Percentiles rank a stretch among this genome's conserved stretches.
phyloP scores from a whole-genome alignment of 345 rosid species.

The Acer yangbiense region DNA sequence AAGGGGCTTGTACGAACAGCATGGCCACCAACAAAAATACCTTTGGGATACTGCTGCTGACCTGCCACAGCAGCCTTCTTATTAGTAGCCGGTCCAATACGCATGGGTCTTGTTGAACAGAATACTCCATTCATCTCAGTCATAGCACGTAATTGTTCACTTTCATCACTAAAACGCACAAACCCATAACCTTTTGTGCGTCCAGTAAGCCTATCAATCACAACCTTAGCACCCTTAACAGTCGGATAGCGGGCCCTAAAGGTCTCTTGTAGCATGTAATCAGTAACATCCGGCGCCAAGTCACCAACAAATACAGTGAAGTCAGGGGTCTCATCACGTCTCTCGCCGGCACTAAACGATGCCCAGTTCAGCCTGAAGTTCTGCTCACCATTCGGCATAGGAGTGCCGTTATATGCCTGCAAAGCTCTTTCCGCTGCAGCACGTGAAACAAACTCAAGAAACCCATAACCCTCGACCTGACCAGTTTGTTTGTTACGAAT shows the following conservation, averaged over 20 bases:
- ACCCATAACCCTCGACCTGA: constrained; percentile 64
- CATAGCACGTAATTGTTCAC: constrained; percentile 85
- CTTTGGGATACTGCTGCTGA: constrained; percentile 69
- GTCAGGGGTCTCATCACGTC: constrained; percentile 78
- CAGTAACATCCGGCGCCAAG: constrained; percentile 91
- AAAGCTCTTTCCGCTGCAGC: constrained; percentile 80
- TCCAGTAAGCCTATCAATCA: constrained; percentile 83
- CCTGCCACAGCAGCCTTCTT: constrained; percentile 58
- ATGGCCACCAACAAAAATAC: constrained; percentile 32
- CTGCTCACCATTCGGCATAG: constrained; percentile 75
- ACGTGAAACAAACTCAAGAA: constrained; percentile 7
- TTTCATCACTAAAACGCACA: constrained; percentile 82
- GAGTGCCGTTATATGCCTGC: constrained; percentile 67
- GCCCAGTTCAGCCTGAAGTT: constrained; percentile 92
- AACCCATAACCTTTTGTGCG: constrained; percentile 93
- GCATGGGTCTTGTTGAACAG: constrained; percentile 93
- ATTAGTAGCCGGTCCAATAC: constrained; percentile 78
- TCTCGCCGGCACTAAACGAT: constrained; percentile 70
- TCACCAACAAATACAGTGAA: constrained; percentile 89
- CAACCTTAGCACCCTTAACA: constrained; percentile 87
- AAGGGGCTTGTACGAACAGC: neutral
- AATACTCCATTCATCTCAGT: constrained; percentile 87
- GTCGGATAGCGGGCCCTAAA: constrained; percentile 70
- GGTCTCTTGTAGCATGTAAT: constrained; percentile 81
- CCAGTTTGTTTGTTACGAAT: constrained; percentile 79